Conservation (phyloP, 176 grass and related monocot genomes). For the Aegilops umbellulata region DNA sequence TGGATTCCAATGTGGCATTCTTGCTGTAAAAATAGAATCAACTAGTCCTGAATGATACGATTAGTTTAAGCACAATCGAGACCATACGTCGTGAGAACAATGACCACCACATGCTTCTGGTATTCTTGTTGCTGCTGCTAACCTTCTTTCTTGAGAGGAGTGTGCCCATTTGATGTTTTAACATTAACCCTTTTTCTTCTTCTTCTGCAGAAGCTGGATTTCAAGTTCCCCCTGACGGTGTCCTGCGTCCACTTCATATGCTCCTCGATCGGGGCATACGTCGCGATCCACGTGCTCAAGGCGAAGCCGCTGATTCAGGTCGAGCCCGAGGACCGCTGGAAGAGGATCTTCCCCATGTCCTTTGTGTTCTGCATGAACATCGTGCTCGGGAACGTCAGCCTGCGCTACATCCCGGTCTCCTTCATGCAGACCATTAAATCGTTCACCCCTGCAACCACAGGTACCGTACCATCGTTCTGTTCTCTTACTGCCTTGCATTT, state of each 20-base stretch:
- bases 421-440: constrained; percentile 99
- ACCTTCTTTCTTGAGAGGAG: neutral
- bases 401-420: constrained; percentile 94
- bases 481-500: too few relatives aligned
- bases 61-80: too few relatives aligned
- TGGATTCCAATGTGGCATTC: neutral
- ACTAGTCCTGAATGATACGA: too few relatives aligned
- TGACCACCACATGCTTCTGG: too few relatives aligned
- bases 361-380: constrained; percentile 99
- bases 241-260: constrained; percentile 98
- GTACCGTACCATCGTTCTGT: constrained; percentile 21
- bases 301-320: constrained; percentile 84
- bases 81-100: too few relatives aligned
- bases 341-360: constrained; percentile 97
- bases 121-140: too few relatives aligned
- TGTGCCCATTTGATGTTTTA: neutral
- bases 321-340: constrained; percentile 77
- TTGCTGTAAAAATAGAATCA: neutral
- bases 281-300: constrained; percentile 77
- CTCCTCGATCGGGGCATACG: constrained; percentile 82
- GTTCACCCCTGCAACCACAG: constrained; percentile 98
- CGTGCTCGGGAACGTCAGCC: constrained; percentile 87
- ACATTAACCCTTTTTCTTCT: neutral
- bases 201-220: constrained; percentile 76
- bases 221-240: constrained; percentile 94